Percentiles rank a stretch among this genome's conserved stretches.
Conservation (phyloP, 495 filamentous ascomycete genomes). For the Pyrenula aspistea region DNA sequence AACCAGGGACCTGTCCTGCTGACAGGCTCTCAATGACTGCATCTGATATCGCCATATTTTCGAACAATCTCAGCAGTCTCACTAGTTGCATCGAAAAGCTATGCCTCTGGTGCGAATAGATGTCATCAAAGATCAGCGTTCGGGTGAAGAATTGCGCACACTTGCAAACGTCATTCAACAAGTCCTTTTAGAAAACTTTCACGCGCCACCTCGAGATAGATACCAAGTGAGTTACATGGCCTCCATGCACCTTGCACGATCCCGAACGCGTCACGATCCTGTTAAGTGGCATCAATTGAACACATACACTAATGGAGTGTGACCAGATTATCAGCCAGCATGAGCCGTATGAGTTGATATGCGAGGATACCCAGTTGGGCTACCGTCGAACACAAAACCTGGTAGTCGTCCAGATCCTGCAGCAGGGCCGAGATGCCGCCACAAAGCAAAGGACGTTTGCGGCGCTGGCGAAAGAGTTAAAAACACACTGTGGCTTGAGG, state of each 20-base stretch:
- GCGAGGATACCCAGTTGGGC: slow-evolving; percentile 7
- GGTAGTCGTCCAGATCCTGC: slow-evolving; percentile 10
- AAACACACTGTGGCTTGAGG: slow-evolving; percentile 3
- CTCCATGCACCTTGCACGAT: neutral
- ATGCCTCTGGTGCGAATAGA: slow-evolving; percentile 10
- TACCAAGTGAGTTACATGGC: slow-evolving; percentile 3
- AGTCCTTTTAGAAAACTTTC: slow-evolving; percentile 5
- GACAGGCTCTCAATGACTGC: neutral
- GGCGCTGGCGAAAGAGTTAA: slow-evolving; percentile 3
- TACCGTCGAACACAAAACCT: slow-evolving; percentile 3
- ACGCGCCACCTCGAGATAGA: slow-evolving; percentile 6
- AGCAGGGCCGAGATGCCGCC: slow-evolving; percentile 7
- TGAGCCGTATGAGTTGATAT: slow-evolving; percentile 8
- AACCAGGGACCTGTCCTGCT: neutral
- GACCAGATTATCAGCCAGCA: slow-evolving; percentile 9
- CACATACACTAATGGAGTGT: neutral
- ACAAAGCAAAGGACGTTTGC: slow-evolving; percentile 4
- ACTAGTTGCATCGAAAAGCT: neutral
- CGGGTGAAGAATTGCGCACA: neutral
- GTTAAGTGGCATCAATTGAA: too few species aligned
- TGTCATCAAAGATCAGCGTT: slow-evolving; percentile 4
- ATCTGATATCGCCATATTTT: neutral
- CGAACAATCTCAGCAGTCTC: neutral
- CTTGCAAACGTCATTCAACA: slow-evolving; percentile 6
- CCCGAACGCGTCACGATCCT: too few species aligned